Percentiles rank a stretch among this genome's conserved stretches.
These are phyloP conservation scores for Epichloe sylvatica DNA, from an alignment of 2,329 filamentous ascomycete species.

Conservation along the genomic window DNA sequence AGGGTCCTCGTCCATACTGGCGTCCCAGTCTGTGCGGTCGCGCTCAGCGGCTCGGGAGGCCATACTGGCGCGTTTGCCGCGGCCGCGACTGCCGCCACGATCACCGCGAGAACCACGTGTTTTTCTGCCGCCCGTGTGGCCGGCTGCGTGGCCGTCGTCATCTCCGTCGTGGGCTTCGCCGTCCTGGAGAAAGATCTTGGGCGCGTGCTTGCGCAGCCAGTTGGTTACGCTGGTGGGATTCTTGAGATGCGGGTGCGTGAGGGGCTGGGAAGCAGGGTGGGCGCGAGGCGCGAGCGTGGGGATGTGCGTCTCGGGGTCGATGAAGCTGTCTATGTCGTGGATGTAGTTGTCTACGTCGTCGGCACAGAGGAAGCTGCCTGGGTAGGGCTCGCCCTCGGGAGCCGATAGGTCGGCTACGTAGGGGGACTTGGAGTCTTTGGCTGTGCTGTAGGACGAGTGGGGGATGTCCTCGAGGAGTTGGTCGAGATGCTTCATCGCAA, in stretches of 20 bases:
- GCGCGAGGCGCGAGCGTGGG: conserved; percentile 38
- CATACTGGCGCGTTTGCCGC: conserved; percentile 21
- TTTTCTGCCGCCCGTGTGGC: conserved; percentile 20
- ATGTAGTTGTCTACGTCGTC: conserved; percentile 65
- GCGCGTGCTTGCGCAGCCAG: conserved; percentile 78
- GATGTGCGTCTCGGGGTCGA: conserved; percentile 31
- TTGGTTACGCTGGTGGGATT: conserved; percentile 92
- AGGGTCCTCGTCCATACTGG: conserved; percentile 26
- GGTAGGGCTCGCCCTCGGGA: conserved; percentile 38
- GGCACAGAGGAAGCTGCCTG: conserved; percentile 52
- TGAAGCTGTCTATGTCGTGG: conserved; percentile 43
- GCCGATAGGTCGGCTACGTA: conserved; percentile 35
- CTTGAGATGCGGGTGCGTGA: conserved; percentile 28
- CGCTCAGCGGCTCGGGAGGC: conserved; percentile 12
- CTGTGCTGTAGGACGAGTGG: conserved; percentile 36
- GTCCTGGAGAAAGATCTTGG: conserved; percentile 73
- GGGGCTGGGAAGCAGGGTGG: conserved; percentile 22
- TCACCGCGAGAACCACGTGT: conserved; percentile 16
- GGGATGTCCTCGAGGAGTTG: conserved; percentile 37
- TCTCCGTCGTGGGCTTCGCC: conserved; percentile 29
- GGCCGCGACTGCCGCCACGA: conserved; percentile 17
- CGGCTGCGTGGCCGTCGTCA: conserved; percentile 22
- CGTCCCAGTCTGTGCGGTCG: conserved; percentile 18
- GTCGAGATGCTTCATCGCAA: conserved; percentile 33
- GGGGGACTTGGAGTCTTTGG: conserved; percentile 50